Percentiles rank a stretch among this genome's conserved stretches.
Evolutionary conservation across 139 green algal genomes (phyloP).

Genomic region (Chlorella sorokiniana): DNA sequence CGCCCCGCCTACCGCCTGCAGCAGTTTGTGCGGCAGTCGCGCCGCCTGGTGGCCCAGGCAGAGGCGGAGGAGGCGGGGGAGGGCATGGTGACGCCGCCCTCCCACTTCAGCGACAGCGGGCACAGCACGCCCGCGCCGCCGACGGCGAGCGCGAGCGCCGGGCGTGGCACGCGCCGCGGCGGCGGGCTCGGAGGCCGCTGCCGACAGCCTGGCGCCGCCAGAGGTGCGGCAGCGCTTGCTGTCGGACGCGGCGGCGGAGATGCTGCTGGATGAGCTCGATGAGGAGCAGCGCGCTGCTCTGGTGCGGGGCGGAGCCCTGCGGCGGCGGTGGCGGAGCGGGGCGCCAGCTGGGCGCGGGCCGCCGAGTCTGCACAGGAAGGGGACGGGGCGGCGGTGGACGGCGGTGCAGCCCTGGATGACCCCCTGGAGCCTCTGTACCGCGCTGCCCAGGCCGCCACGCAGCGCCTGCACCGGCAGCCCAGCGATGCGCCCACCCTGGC

Average conservation of each 20-base stretch:
- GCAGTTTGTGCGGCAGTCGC: constrained; percentile 18
- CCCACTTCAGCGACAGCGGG: constrained; percentile 23
- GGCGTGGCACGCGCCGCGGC: neutral
- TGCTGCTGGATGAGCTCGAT: neutral
- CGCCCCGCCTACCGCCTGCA: constrained; percentile 43
- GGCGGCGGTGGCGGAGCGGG: neutral
- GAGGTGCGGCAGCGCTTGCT: constrained; percentile 16
- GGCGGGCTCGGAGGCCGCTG: neutral
- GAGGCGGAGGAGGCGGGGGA: neutral
- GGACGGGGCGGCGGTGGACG: neutral
- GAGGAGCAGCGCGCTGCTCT: neutral
- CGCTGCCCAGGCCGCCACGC: neutral
- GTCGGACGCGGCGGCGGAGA: constrained; percentile 4
- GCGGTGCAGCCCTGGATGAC: neutral
- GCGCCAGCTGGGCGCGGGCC: neutral
- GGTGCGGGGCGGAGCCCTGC: neutral
- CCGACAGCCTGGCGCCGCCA: constrained; percentile 7
- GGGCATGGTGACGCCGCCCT: constrained; percentile 17
- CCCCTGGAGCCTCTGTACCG: neutral
- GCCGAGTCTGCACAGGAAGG: neutral
- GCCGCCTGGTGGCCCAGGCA: neutral
- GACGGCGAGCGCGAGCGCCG: neutral
- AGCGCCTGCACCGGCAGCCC: neutral
- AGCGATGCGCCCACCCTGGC: neutral
- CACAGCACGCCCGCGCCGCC: neutral